Evolutionary conservation across 106 monocot genomes (phyloP), one percentile per base, ranked within the genome.

Genomic region (Vanilla planifolia): DNA sequence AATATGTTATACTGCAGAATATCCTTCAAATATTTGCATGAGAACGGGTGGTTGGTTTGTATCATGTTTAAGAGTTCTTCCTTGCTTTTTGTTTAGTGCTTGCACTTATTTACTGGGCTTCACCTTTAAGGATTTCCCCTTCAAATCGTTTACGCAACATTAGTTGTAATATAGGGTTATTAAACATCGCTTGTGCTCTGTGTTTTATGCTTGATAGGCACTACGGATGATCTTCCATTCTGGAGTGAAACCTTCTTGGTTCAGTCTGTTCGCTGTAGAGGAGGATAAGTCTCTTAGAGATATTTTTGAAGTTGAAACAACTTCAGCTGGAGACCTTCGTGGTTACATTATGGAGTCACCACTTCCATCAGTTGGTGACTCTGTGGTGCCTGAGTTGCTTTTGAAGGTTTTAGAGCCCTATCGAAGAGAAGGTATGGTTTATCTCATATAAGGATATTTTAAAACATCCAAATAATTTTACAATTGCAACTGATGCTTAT

Each of bases 361-460:
- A 11, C 81, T 91, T 65, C 98, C 92, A 48, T 43, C 70, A 24
- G 65, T 98, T 65, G 98, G 98, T 42, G 98, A 98, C 61, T 30
- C 88, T 60, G 98, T 92, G 8, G 88, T 98, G 19, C 84, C 89
- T 41, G 98, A 98, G 62, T 85, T 98, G 56, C 87, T 98, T 73
- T 71, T 98, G 43, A 98, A 98, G 66, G 75, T 98, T 51, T 64
- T 98, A 55, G 98, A 98, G 70, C 85, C 88, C 61, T 98, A 98
- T 43, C 56, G 82, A 5, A 82, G 66, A 72, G 92, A 92, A 58
- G 98, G 98, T 95, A 62, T 70, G 50, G 40, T 27, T 28, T 37
- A 22, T 53, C 7, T 64, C 24, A 24, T 33, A 40, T 39, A 23
- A 33, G 14, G 0, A 21, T 36, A 10, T n/a, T n/a, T 35, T 20